Evolutionary conservation across 2,329 filamentous ascomycete genomes (phyloP).

Genomic region (Teratosphaeria viscida): DNA sequence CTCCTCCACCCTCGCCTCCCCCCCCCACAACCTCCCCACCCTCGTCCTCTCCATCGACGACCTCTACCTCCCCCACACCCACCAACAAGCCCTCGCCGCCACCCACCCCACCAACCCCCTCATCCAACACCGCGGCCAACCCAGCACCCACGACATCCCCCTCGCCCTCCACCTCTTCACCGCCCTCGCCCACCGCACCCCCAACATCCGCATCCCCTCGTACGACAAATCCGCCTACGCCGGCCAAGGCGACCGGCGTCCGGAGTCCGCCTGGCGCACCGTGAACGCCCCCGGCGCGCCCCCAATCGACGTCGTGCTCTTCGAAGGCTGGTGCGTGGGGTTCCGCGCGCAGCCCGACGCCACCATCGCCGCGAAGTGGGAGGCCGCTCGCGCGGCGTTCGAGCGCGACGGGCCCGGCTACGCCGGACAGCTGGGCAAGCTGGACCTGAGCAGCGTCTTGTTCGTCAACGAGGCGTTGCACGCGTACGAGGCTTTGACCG

Average conservation of each 20-base stretch:
- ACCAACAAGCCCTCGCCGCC: constrained; percentile 55
- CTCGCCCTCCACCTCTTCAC: constrained; percentile 55
- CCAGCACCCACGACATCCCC: constrained; percentile 67
- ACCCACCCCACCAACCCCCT: constrained; percentile 61
- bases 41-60: constrained; percentile 78
- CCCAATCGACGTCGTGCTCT: constrained; percentile 54
- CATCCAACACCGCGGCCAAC: constrained; percentile 72
- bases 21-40: constrained; percentile 50
- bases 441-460: constrained; percentile 45
- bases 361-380: constrained; percentile 45
- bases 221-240: constrained; percentile 76
- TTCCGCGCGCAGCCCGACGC: constrained; percentile 57
- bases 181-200: constrained; percentile 41
- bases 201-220: constrained; percentile 52
- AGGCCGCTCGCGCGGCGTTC: constrained; percentile 40
- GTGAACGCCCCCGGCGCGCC: constrained; percentile 44
- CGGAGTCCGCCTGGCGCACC: constrained; percentile 49
- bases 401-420: constrained; percentile 34
- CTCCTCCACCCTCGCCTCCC: constrained; percentile 47
- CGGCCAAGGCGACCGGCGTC: constrained; percentile 66
- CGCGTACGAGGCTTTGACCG: constrained; percentile 49
- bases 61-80: constrained; percentile 67
- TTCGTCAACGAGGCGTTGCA: constrained; percentile 50
- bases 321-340: constrained; percentile 87
- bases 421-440: constrained; percentile 41